These are phyloP conservation scores for Globisporangium megalacanthum DNA, from an alignment of 352 stramenopile species.

Conservation along the genomic window DNA sequence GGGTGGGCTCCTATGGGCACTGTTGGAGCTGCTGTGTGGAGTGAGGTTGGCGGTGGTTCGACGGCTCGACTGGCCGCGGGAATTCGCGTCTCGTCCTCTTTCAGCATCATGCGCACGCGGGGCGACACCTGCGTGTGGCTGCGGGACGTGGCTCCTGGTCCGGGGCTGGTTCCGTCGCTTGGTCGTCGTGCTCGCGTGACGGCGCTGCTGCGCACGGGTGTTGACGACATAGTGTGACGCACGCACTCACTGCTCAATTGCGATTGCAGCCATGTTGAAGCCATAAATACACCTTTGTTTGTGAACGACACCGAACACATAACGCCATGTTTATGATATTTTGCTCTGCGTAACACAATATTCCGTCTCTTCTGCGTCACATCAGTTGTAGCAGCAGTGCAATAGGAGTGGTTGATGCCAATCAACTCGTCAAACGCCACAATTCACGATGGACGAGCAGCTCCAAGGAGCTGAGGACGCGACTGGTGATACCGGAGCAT, in stretches of 20 bases:
- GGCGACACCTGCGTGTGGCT: conserved; percentile 11
- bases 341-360: too few relatives aligned
- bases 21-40: conserved; percentile 1
- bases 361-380: too few relatives aligned
- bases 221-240: conserved; percentile 1
- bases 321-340: too few relatives aligned
- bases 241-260: not conserved
- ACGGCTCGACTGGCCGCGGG: not conserved
- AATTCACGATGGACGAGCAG: not conserved
- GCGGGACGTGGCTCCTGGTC: not conserved
- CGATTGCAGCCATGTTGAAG: not conserved
- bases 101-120: conserved; percentile 16
- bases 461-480: not conserved
- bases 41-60: not conserved
- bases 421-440: not conserved
- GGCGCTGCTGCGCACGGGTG: not conserved
- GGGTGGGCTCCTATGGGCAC: not conserved
- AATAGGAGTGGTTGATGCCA: not conserved
- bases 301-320: not conserved
- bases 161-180: conserved; percentile 13
- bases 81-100: conserved; percentile 11
- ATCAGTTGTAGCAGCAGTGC: too few relatives aligned
- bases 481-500: not conserved
- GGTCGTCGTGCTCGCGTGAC: conserved; percentile 13
- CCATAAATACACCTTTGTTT: not conserved